Evolutionary conservation across 2,329 filamentous ascomycete species (phyloP).

Genomic region (Trematosphaeria pertusa): DNA sequence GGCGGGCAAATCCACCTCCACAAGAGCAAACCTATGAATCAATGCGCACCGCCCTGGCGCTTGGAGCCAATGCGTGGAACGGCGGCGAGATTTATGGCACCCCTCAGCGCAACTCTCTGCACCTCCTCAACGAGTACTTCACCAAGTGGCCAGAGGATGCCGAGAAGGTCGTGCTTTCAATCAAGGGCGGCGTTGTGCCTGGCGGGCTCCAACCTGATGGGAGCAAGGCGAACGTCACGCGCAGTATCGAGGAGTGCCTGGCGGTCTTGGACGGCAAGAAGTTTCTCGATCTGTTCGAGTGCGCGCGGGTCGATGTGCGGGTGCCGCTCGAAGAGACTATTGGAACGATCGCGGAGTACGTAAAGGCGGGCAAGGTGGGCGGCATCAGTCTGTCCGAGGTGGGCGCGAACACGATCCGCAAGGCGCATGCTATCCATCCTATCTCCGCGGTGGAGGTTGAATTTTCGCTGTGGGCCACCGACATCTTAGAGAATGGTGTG

Average conservation of each 20-base stretch:
- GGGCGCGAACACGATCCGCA: constrained; percentile 54
- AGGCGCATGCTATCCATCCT: constrained; percentile 60
- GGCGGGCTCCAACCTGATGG: constrained; percentile 49
- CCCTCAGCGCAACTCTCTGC: constrained; percentile 55
- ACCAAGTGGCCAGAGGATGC: constrained; percentile 59
- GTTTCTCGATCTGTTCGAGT: constrained; percentile 58
- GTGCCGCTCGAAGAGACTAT: constrained; percentile 56
- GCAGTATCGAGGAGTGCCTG: constrained; percentile 56
- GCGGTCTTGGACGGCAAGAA: constrained; percentile 55
- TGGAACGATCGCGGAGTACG: constrained; percentile 47
- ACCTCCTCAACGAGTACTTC: constrained; percentile 60
- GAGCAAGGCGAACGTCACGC: constrained; percentile 48
- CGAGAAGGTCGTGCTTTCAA: constrained; percentile 57
- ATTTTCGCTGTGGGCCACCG: constrained; percentile 63
- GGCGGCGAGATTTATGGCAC: constrained; percentile 59
- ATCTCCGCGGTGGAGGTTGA: constrained; percentile 68
- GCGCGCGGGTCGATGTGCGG: constrained; percentile 53
- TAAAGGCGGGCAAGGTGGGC: constrained; percentile 53
- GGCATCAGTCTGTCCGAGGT: constrained; percentile 57
- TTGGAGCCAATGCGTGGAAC: constrained; percentile 58
- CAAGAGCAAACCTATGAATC: constrained; percentile 50
- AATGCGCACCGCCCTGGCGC: constrained; percentile 52
- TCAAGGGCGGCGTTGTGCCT: constrained; percentile 55
- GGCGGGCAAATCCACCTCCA: constrained; percentile 49
- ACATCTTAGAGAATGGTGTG: constrained; percentile 65